Percentiles rank a stretch among this genome's conserved stretches.
Conservation (phyloP, 495 filamentous ascomycete genomes). For the Penicillium lagena region DNA sequence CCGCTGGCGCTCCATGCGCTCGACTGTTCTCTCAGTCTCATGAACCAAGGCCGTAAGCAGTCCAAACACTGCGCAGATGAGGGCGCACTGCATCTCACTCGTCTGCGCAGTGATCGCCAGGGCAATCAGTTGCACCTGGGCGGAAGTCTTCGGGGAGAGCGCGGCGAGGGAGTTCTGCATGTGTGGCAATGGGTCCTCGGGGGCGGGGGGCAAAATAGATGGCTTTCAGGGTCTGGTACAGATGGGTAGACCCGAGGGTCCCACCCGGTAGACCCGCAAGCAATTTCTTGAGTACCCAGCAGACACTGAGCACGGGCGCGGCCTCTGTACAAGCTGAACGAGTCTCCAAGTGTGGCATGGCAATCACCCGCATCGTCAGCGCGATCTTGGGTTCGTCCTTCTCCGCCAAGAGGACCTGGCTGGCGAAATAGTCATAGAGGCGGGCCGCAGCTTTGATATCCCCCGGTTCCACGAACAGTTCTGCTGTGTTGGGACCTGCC, state of each 20-base stretch:
- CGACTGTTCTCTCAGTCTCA: constrained; percentile 11
- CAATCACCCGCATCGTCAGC: constrained; percentile 24
- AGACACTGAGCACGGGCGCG: constrained; percentile 57
- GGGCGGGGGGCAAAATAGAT: constrained; percentile 52
- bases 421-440: constrained; percentile 34
- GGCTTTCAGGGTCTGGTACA: constrained; percentile 60
- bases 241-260: constrained; percentile 58
- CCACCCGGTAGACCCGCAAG: constrained; percentile 66
- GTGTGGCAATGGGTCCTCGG: constrained; percentile 33
- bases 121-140: constrained; percentile 22
- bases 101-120: constrained; percentile 34
- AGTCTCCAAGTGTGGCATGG: constrained; percentile 7
- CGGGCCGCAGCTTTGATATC: constrained; percentile 23
- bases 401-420: constrained; percentile 26
- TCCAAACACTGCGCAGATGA: constrained; percentile 37
- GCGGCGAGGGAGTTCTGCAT: constrained; percentile 8
- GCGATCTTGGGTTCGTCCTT: constrained; percentile 26
- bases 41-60: constrained; percentile 24
- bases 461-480: constrained; percentile 29
- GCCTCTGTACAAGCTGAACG: constrained; percentile 14
- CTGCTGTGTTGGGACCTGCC: constrained; percentile 8
- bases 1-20: constrained; percentile 5
- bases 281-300: constrained; percentile 64
- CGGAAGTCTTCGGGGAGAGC: constrained; percentile 7
- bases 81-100: constrained; percentile 29